Evolutionary conservation across 495 filamentous ascomycete species (phyloP).

Genomic region (Xylaria acuta): DNA sequence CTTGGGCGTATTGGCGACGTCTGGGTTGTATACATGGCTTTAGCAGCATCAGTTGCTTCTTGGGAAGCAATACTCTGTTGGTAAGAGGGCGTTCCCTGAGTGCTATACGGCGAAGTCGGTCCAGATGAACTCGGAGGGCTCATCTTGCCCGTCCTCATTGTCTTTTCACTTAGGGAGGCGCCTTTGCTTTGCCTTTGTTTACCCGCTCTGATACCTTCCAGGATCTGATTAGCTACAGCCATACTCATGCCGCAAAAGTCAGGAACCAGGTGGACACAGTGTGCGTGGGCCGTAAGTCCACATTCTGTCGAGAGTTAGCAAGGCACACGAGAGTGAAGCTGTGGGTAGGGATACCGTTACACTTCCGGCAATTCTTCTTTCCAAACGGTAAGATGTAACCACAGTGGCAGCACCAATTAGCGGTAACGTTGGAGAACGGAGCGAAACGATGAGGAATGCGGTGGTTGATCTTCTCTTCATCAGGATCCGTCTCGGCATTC

Average conservation of each 20-base stretch:
- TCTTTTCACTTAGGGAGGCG: slow-evolving; percentile 66
- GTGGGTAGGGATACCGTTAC: slow-evolving; percentile 67
- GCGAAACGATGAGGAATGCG: slow-evolving; percentile 97
- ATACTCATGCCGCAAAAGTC: slow-evolving; percentile 99
- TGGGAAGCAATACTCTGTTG: slow-evolving; percentile 47
- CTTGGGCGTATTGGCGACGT: slow-evolving; percentile 50
- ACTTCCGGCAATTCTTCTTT: slow-evolving; percentile 91
- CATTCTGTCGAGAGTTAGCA: slow-evolving; percentile 71
- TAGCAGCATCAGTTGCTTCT: slow-evolving; percentile 58
- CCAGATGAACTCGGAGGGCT: slow-evolving; percentile 43
- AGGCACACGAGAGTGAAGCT: slow-evolving; percentile 10
- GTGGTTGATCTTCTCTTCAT: slow-evolving; percentile 99
- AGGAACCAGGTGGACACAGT: slow-evolving; percentile 93
- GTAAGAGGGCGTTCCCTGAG: slow-evolving; percentile 40
- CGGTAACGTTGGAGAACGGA: slow-evolving; percentile 91
- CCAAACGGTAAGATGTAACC: slow-evolving; percentile 97
- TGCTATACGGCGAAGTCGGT: slow-evolving; percentile 38
- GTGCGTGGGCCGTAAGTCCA: slow-evolving; percentile 84
- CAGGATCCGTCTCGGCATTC: slow-evolving; percentile 95
- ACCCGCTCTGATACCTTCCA: slow-evolving; percentile 68
- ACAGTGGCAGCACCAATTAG: slow-evolving; percentile 99
- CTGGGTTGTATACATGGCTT: slow-evolving; percentile 58
- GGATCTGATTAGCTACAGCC: slow-evolving; percentile 93
- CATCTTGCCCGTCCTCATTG: slow-evolving; percentile 64
- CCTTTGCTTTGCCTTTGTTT: slow-evolving; percentile 60